Conservation (phyloP, 1,284 basidiomycete genomes). For the Trichosporon ovoides region DNA sequence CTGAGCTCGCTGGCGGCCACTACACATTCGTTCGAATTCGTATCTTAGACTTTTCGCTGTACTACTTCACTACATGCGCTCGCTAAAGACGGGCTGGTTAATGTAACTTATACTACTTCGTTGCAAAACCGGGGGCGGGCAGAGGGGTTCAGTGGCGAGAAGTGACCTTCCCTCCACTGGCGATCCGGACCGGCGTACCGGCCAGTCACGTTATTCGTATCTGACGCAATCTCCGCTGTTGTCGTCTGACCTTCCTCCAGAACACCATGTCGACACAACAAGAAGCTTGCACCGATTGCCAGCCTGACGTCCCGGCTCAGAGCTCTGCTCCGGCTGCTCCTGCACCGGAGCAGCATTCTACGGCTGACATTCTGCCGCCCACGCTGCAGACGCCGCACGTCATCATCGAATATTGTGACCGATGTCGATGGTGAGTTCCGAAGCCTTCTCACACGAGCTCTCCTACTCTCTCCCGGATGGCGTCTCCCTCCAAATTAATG, state of each 20-base stretch:
- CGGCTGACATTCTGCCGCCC: slow-evolving; percentile 56
- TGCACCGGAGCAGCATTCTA: background rate
- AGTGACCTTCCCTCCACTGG: too few species aligned
- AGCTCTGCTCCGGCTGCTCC: background rate
- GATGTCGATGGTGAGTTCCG: slow-evolving; percentile 59
- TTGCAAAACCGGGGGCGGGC: too few species aligned
- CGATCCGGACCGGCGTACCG: background rate
- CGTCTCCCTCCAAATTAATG: slow-evolving; percentile 8
- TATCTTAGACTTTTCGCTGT: too few species aligned
- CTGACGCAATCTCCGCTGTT: background rate
- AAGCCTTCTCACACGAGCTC: too few species aligned
- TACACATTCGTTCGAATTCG: background rate
- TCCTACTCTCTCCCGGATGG: background rate
- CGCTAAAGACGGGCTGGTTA: background rate
- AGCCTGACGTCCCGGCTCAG: background rate
- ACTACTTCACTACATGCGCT: background rate
- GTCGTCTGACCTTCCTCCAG: background rate
- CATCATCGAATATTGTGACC: slow-evolving; percentile 78
- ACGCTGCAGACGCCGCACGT: slow-evolving; percentile 51
- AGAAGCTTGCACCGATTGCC: background rate
- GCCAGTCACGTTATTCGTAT: slow-evolving; percentile 3
- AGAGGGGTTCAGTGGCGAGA: too few species aligned
- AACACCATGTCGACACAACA: background rate
- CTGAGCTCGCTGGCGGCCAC: background rate
- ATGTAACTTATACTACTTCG: background rate